A percentile compares a stretch with the other conserved stretches of the same genome.
These are phyloP conservation scores for Lentinula edodes DNA, from an alignment of 768 basidiomycete genomes.

Conservation along the genomic window DNA sequence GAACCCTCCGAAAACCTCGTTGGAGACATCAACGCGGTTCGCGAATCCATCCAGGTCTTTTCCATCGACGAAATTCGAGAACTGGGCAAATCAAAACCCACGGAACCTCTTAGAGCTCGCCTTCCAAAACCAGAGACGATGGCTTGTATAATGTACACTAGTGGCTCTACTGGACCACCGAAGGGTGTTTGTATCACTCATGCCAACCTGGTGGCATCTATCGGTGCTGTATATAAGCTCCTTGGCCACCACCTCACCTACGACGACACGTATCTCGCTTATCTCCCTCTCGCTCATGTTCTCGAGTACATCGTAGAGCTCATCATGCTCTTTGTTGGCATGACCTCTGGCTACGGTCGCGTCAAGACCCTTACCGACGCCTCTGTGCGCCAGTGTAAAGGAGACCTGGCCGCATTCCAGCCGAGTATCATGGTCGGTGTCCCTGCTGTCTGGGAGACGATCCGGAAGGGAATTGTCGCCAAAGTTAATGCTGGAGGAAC, in stretches of 20 bases:
- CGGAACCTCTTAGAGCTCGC: slow-evolving; percentile 42
- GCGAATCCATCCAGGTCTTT: slow-evolving; percentile 55
- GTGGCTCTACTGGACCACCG: slow-evolving; percentile 86
- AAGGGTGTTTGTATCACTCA: slow-evolving; percentile 94
- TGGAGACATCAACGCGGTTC: slow-evolving; percentile 49
- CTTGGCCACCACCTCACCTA: slow-evolving; percentile 59
- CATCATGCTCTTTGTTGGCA: slow-evolving; percentile 64
- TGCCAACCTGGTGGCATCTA: slow-evolving; percentile 76
- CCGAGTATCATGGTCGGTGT: slow-evolving; percentile 94
- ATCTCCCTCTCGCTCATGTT: slow-evolving; percentile 92
- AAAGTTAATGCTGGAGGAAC: slow-evolving; percentile 69
- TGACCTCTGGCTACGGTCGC: slow-evolving; percentile 84
- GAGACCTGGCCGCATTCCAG: slow-evolving; percentile 78
- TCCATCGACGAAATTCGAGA: slow-evolving; percentile 67
- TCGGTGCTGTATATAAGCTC: slow-evolving; percentile 75
- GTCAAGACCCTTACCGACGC: slow-evolving; percentile 96
- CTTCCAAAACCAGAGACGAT: slow-evolving; percentile 36
- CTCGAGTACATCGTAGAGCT: slow-evolving; percentile 94
- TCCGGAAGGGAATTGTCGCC: slow-evolving; percentile 87
- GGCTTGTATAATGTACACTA: slow-evolving; percentile 68
- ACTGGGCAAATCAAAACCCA: slow-evolving; percentile 53
- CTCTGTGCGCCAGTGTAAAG: slow-evolving; percentile 80
- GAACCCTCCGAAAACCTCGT: slow-evolving; percentile 45
- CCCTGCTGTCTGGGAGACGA: slow-evolving; percentile 95
- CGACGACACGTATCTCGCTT: slow-evolving; percentile 77